A percentile compares a stretch with the other conserved stretches of the same genome.
Evolutionary conservation across 2,329 filamentous ascomycete species (phyloP).

Genomic region (Elsinoe fawcettii): DNA sequence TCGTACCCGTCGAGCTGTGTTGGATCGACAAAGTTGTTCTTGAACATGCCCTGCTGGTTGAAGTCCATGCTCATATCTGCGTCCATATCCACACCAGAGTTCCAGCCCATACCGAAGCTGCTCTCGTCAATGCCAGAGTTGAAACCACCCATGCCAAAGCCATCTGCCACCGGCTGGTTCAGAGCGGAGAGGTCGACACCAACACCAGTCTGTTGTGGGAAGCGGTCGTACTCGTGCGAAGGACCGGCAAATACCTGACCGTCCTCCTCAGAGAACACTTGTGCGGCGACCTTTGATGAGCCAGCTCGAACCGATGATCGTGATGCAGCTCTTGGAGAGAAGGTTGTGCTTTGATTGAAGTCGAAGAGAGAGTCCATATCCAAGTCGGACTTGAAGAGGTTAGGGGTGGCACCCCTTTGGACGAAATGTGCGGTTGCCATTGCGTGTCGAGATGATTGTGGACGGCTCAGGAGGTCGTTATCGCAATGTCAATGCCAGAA

Average conservation of each 20-base stretch:
- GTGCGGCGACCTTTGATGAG: constrained; percentile 23
- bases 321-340: constrained; percentile 24
- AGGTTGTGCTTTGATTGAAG: constrained; percentile 30
- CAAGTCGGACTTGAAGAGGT: constrained; percentile 30
- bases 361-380: constrained; percentile 36
- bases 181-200: constrained; percentile 74
- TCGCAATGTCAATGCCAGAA: constrained; percentile 7
- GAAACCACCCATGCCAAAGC: constrained; percentile 41
- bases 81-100: constrained; percentile 41
- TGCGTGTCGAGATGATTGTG: constrained; percentile 8
- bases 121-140: constrained; percentile 60
- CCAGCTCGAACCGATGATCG: constrained; percentile 18
- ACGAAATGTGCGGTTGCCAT: constrained; percentile 20
- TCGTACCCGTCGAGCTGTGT: constrained; percentile 59
- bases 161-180: constrained; percentile 40
- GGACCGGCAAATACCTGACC: constrained; percentile 43
- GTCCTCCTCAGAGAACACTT: constrained; percentile 30
- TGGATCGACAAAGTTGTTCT: constrained; percentile 62
- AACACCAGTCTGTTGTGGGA: constrained; percentile 91
- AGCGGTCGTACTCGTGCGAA: constrained; percentile 90
- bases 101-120: constrained; percentile 50
- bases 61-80: constrained; percentile 63
- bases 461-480: constrained; percentile 7
- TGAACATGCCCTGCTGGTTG: constrained; percentile 55
- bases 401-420: constrained; percentile 18